Evolutionary conservation across 768 basidiomycete species (phyloP).

Genomic region (Lactarius indigo): DNA sequence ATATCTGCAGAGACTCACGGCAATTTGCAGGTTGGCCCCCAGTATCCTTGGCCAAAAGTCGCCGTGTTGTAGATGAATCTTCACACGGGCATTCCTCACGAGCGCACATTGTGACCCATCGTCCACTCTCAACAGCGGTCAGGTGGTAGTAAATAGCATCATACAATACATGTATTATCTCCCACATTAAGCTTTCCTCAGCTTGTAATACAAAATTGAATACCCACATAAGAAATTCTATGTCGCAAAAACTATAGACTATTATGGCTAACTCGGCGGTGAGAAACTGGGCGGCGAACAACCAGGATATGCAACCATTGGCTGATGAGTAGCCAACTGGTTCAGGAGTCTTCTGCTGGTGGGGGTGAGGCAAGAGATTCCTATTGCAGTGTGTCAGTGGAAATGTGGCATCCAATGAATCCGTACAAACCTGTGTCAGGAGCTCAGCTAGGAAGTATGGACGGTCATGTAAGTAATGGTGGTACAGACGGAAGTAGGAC

Average conservation of each 20-base stretch:
- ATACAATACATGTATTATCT: conserved; percentile 25
- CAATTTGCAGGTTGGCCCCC: conserved; percentile 47
- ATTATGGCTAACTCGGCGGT: background rate
- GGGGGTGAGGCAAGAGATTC: conserved; percentile 71
- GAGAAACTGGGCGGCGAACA: background rate
- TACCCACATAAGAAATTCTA: conserved; percentile 18
- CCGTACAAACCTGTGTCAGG: conserved; percentile 52
- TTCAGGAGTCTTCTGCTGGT: conserved; percentile 39
- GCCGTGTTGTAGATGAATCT: conserved; percentile 35
- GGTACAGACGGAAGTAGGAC: conserved; percentile 26
- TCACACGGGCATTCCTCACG: background rate
- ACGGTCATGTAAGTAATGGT: conserved; percentile 13
- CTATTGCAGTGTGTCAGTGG: conserved; percentile 33
- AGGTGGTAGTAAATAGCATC: conserved; percentile 20
- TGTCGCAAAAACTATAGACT: background rate
- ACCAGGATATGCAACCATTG: background rate
- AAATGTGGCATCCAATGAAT: conserved; percentile 17
- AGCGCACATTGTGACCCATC: conserved; percentile 18
- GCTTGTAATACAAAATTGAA: conserved; percentile 32
- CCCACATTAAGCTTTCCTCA: conserved; percentile 35
- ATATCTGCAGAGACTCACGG: conserved; percentile 2
- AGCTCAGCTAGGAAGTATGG: conserved; percentile 45
- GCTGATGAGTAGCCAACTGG: background rate
- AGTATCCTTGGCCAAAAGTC: conserved; percentile 56
- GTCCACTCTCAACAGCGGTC: conserved; percentile 40